These are phyloP conservation scores for Piedraia hortae DNA, from an alignment of 2,329 filamentous ascomycete genomes.

Conservation along the genomic window DNA sequence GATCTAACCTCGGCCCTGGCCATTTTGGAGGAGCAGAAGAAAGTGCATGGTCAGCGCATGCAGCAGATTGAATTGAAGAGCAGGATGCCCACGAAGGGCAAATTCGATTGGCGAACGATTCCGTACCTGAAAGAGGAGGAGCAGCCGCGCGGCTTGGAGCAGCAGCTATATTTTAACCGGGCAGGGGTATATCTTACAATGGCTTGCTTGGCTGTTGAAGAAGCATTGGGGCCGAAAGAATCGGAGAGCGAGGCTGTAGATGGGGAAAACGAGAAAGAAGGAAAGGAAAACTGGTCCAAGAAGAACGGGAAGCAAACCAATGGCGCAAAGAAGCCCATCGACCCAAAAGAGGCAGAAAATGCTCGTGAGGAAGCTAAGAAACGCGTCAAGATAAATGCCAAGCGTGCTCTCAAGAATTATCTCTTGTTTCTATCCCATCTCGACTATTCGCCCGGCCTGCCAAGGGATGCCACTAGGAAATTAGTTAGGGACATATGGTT, in stretches of 20 bases:
- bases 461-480: constrained; percentile 29
- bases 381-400: constrained; percentile 44
- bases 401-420: constrained; percentile 49
- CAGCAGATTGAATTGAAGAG: constrained; percentile 26
- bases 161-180: constrained; percentile 50
- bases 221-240: constrained; percentile 23
- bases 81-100: constrained; percentile 15
- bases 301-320: too few species aligned
- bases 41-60: constrained; percentile 19
- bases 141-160: constrained; percentile 47
- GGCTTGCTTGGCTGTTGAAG: constrained; percentile 36
- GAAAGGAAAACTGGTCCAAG: too few species aligned
- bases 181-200: constrained; percentile 44
- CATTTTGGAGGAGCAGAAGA: constrained; percentile 17
- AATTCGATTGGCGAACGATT: constrained; percentile 22
- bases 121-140: constrained; percentile 29
- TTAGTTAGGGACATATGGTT: constrained; percentile 30
- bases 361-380: constrained; percentile 34
- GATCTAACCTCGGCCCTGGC: constrained; percentile 44
- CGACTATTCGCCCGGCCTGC: constrained; percentile 49
- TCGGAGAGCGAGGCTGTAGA: constrained; percentile 9
- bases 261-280: constrained; percentile 17
- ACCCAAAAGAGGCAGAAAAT: too few species aligned
- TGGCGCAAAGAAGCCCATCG: too few species aligned
- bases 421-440: constrained; percentile 42